Base-by-base conservation (phyloP, 371 early-diverging fungal genomes). In the Rhizomucor pusillus region DNA sequence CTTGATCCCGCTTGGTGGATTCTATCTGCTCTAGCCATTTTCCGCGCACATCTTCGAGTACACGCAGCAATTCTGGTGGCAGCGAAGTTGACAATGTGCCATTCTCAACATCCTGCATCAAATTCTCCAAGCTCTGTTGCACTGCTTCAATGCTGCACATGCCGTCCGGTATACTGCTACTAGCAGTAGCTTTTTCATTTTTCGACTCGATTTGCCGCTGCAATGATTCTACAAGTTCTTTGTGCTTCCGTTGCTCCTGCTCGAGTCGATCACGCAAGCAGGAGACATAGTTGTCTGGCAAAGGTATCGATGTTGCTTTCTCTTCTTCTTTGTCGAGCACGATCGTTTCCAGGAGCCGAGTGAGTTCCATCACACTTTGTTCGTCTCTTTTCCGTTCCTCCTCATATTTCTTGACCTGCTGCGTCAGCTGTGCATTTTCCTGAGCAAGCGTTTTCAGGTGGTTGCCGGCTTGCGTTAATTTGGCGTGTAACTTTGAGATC, bases 381-480 rank as follows among this genome's bases (percentile, higher is more conserved):
- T 41, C 41, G 14, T 41, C 12, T 41, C 46, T 50, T 54, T 23
- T 54, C 48, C 14, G 57, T 36, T 29, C 29, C 29, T 29, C 29
- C 7, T 29, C 29, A 7, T 29, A 29, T 29, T 36, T 57, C 16
- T 16, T 52, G 19, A 54, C 52, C 58, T 36, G 60, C 51, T 44
- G 46, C 9, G 9, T 60, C 10, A 75, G 53, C 6, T 50, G 59
- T 9, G 69, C 65, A 46, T 75, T 75, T 34, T 75, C 72, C 43
- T 60, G 60, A 1, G 79, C 66, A 7, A 79, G 53, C 12, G 71
- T 57, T 45, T 75, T 79, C n/a, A 79, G 49, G 59, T 79, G 79
- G 39, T 36, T 68, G 4, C 79, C 79, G 20, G 79, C 79, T 47
- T 69, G 69, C 5, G 73, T 50, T 7, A 79, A 55, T 53, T 79